Base-by-base conservation (phyloP, 495 filamentous ascomycete genomes). In the Podospora comata region DNA sequence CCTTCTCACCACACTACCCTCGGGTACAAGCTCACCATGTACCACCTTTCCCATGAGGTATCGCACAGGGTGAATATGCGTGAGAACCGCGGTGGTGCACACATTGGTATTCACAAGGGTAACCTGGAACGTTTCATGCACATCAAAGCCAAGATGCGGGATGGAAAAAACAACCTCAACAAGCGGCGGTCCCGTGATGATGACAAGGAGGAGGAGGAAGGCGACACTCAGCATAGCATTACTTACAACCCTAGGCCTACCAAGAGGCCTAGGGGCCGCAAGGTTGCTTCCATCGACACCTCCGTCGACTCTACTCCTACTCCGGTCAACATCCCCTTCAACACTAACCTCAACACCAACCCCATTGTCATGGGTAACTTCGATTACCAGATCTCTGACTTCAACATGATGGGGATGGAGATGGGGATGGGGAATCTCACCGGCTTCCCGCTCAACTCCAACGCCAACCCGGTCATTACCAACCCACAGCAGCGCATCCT, bases 21-120 rank as follows among this genome's bases (percentile, higher is more conserved):
- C 3, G 71, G 77, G 39, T 67, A 67, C 32, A 4, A 19, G 0
- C 76, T 84, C 27, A 73, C 77, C 6, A 15, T 62, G 0, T 67
- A 63, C 19, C 73, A 79, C 20, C 53, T 82, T 2, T 30, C 32
- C 1, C n/a, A 68, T 1, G 74, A 79, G 60, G 62, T 67, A 7
- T 65, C 65, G 0, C 65, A 65, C 6, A 74, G 77, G 9, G 18
- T 27, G 1, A 65, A n/a, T 13, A 65, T 65, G 6, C 75, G 81
- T 2, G 66, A 72, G 20, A 66, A 64, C 15, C 73, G 79, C 30
- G 74, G 65, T 0, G 78, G 79, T 2, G 71, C 68, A 30, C 72
- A 82, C 34, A 76, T 83, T 55, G 73, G 73, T 5, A 68, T 76
- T 27, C 81, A 84, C 65, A 67, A 58, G 60, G 82, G 82, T 1